Evolutionary conservation across 2,329 filamentous ascomycete species (phyloP).

Genomic region (Aspergillus sp.): DNA sequence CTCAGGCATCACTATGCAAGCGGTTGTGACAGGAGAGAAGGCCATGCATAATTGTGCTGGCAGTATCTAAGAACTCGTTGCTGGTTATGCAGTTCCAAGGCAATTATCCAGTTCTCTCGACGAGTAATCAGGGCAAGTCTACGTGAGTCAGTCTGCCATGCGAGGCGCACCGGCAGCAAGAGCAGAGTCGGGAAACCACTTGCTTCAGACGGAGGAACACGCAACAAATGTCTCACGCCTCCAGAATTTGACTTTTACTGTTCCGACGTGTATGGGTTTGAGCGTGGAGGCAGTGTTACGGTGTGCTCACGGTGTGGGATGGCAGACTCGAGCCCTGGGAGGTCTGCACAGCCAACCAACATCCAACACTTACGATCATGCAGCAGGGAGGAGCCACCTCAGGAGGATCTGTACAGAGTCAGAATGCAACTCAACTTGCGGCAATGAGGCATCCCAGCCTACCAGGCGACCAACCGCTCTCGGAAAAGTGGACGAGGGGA

Average conservation of each 20-base stretch:
- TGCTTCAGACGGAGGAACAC: background rate
- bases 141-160: background rate
- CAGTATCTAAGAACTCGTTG: background rate
- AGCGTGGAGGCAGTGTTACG: background rate
- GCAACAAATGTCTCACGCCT: background rate
- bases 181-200: background rate
- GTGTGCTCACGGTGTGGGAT: slow-evolving; percentile 11
- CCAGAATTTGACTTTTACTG: slow-evolving; percentile 1
- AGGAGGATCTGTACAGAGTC: background rate
- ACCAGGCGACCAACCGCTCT: slow-evolving; percentile 2
- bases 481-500: slow-evolving; percentile 2
- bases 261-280: background rate
- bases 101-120: background rate
- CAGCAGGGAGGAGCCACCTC: background rate
- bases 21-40: background rate
- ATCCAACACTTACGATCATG: background rate
- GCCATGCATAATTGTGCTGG: slow-evolving; percentile 2
- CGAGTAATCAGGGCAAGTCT: background rate
- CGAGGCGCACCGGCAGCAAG: background rate
- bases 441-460: slow-evolving; percentile 6
- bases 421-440: slow-evolving; percentile 3
- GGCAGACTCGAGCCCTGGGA: background rate
- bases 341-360: slow-evolving; percentile 6
- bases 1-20: background rate
- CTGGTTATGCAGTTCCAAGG: background rate